Evolutionary conservation across 441 rosid species (phyloP).

Genomic region (Euphorbia celastroides): DNA sequence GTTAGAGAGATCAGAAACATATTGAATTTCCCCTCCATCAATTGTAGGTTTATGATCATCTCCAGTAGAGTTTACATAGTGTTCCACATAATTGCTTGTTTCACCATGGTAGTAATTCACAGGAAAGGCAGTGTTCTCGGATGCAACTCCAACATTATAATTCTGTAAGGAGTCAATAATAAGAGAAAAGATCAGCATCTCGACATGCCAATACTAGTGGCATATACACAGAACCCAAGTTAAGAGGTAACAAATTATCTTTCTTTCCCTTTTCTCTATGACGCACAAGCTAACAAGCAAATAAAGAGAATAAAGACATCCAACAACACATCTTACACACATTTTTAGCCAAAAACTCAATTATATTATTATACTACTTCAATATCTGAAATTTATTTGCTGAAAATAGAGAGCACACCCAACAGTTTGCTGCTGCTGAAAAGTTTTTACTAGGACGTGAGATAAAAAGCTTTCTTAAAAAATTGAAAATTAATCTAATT

Average conservation of each 20-base stretch:
- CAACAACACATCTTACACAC: neutral
- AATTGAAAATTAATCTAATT: neutral
- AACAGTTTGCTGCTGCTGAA: neutral
- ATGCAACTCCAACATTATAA: constrained; percentile 28
- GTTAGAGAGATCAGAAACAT: constrained; percentile 27
- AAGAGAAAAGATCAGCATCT: neutral
- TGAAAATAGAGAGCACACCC: neutral
- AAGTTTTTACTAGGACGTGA: neutral
- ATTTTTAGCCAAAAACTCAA: neutral
- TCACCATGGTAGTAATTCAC: constrained; percentile 48
- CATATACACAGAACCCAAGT: neutral
- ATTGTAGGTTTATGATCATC: constrained; percentile 41
- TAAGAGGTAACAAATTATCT: too few relatives aligned
- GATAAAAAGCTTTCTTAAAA: neutral
- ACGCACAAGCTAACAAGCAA: neutral
- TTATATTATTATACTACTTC: neutral
- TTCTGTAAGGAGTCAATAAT: constrained; percentile 33
- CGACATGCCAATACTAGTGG: neutral
- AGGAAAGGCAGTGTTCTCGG: constrained; percentile 35
- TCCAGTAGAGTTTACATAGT: constrained; percentile 32
- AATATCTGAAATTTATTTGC: neutral
- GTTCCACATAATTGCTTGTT: constrained; percentile 49
- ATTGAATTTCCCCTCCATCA: constrained; percentile 28
- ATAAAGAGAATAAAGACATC: neutral
- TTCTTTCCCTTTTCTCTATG: neutral